Conservation (phyloP, 73 alveolate species). For the Breviolum minutum region DNA sequence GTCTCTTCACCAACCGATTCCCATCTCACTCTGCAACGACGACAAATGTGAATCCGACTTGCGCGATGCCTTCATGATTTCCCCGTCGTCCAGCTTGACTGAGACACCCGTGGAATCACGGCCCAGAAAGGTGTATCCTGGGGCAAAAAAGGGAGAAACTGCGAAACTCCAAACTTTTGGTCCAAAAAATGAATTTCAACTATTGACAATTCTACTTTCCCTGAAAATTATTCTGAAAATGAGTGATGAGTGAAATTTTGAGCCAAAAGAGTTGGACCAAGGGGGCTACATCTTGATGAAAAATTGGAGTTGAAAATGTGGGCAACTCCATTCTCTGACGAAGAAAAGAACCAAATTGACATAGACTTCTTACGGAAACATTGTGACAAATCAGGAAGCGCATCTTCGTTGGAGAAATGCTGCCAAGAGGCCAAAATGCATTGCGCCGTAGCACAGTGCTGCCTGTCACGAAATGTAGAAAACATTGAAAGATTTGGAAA, state of each 20-base stretch:
- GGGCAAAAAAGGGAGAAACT: background rate
- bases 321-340: background rate
- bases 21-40: background rate
- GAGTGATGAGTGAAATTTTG: background rate
- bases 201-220: too few species aligned
- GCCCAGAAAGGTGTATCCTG: constrained; percentile 83
- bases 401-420: background rate
- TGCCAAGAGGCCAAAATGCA: constrained; percentile 74
- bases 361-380: background rate
- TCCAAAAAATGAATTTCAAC: too few species aligned
- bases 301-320: too few species aligned
- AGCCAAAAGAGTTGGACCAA: too few species aligned
- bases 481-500: too few species aligned
- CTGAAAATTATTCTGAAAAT: background rate
- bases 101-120: constrained; percentile 78
- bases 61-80: constrained; percentile 37
- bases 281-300: too few species aligned
- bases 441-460: constrained; percentile 89
- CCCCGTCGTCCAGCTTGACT: constrained; percentile 91
- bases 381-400: background rate
- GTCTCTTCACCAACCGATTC: background rate
- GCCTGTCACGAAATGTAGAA: background rate
- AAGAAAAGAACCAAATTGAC: background rate
- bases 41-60: background rate
- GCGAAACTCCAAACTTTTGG: too few species aligned